Evolutionary conservation across 495 filamentous ascomycete species (phyloP), one percentile per base, ranked within the genome.

Genomic region (Corynascus novoguineensis): DNA sequence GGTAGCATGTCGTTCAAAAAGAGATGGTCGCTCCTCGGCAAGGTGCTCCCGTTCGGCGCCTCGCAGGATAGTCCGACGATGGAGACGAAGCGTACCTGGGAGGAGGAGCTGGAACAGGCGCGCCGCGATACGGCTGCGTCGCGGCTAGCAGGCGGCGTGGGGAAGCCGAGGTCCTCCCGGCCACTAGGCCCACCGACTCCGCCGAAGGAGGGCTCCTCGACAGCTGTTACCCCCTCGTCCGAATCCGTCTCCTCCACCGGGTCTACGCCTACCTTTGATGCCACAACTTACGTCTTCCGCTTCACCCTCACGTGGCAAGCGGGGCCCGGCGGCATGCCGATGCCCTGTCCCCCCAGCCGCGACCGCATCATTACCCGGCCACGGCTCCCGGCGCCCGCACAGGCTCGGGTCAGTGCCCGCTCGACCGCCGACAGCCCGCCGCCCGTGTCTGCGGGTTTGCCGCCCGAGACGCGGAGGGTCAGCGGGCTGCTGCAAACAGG

Each of bases 361-460:
- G 68, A 77, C 50, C 67, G 71, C 15, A 65, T 75, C 54, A 78
- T 97, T 5, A 80, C 76, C 50, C 80, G 86, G 7, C 91, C 93
- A 0, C 81, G 86, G 31, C 79, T 97, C 2, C 92, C 93, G 2
- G 78, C 81, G 2, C 81, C 86, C 4, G 85, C 90, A 1, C 85
- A 87, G 57, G 67, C 71, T 11, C 74, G 77, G 47, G 67, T 87
- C 22, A 78, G 81, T 57, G 61, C 62, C 14, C 67, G 70, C 11
- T 52, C 56, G 8, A 52, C 53, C 17, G 50, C 56, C 50, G 71
- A 69, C n/a, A 71, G 70, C 53, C 69, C 71, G 9, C 71, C 66
- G 6, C 69, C 68, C 0, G 69, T 69, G 11, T 34, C 68, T 1
- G 62, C 73, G 0, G 70, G 75, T 14, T 69, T 72, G 4, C 72